Base-by-base conservation (phyloP, 306 rosid species). In the Cucumis hystrix region DNA sequence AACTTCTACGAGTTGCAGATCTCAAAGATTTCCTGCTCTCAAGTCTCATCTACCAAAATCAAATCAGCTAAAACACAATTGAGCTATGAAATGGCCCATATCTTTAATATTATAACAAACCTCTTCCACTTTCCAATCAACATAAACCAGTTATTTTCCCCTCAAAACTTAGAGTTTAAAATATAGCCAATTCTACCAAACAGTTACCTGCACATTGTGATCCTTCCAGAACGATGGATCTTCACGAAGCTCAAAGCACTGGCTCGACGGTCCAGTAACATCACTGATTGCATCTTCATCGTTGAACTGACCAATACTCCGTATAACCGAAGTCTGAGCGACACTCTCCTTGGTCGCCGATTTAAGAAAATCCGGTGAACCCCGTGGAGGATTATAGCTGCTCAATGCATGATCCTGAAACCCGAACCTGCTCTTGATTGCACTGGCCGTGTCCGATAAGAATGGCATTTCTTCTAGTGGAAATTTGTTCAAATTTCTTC, bases 161-260 rank as follows among this genome's bases (percentile, higher is more conserved):
- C 73, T n/a, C 52, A 66, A 74, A 28, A 21, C 21, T 41, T 54
- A 16, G 43, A 35, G 18, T 56, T 51, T 5, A 39, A 49, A 25
- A 52, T 11, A 16, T 9, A 74, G 17, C 78, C 25, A 17, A 74
- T 18, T 21, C 54, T 12, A 21, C 68, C 40, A 59, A 60, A 60
- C 9, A 76, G 43, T 37, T 85, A 95, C 99, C 97, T 95, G 99
- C 41, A 95, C 99, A 77, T 92, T 95, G 81, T 92, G 96, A 74
- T 95, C 99, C 82, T 88, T 91, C 99, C 99, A 95, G 83, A 95
- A 95, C 37, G 97, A 86, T 17, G 99, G 98, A 57, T 95, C 99
- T 41, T 95, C 98, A 4, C 9, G 40, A 35, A 95, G 54, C 85
- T 95, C 99, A 62, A 92, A 95, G 83, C 88, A 87, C 67, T 85